These are phyloP conservation scores for Caloboletus firmus DNA, from an alignment of 1,284 basidiomycete species.

Conservation along the genomic window DNA sequence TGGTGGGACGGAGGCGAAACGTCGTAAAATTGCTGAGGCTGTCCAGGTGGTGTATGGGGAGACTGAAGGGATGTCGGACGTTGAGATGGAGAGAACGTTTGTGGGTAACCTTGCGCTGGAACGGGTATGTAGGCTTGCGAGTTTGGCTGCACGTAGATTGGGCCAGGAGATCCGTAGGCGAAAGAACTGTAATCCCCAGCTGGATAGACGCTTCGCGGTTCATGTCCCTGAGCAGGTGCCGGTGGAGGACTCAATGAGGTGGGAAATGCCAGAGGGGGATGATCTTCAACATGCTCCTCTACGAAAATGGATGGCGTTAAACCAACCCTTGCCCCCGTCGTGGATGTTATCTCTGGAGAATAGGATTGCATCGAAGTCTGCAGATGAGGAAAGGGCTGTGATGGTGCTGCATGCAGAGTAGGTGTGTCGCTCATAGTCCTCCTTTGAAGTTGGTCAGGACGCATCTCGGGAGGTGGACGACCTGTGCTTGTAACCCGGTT, in stretches of 20 bases:
- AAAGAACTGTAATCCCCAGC: constrained; percentile 4
- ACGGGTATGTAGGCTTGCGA: constrained; percentile 13
- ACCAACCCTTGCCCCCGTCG: not conserved
- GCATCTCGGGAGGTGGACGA: constrained; percentile 7
- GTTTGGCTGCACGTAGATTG: constrained; percentile 13
- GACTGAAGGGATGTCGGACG: constrained; percentile 14
- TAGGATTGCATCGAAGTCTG: constrained; percentile 10
- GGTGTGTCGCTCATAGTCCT: constrained; percentile 17
- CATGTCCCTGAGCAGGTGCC: constrained; percentile 1
- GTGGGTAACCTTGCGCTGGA: constrained; percentile 9
- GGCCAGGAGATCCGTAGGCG: constrained; percentile 3
- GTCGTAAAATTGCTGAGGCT: constrained; percentile 18
- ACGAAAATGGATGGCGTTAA: constrained; percentile 23
- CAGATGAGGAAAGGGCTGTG: constrained; percentile 6
- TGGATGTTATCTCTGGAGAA: constrained; percentile 2
- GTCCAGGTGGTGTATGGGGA: constrained; percentile 7
- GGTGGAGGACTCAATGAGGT: not conserved
- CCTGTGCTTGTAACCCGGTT: constrained; percentile 10
- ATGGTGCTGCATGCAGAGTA: constrained; percentile 1
- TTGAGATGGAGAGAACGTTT: constrained; percentile 10
- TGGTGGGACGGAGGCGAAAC: not conserved
- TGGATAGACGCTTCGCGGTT: not conserved
- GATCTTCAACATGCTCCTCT: constrained; percentile 6
- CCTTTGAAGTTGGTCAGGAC: constrained; percentile 12
- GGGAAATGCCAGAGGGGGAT: constrained; percentile 7